Conservation (phyloP, 208 protist species). For the Tritrichomonas foetus region DNA sequence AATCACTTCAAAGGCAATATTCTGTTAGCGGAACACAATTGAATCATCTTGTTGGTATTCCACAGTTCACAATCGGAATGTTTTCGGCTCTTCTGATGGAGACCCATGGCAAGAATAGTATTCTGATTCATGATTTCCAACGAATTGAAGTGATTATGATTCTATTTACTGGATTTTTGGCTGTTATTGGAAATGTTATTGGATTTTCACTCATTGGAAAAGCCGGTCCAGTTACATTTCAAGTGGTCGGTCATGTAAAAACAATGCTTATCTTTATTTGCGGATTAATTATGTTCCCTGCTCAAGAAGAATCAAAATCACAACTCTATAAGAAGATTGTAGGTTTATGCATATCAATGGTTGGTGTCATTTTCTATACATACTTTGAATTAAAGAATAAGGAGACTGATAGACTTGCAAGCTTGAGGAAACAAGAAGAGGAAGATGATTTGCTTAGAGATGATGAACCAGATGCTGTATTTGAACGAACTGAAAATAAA, state of each 20-base stretch:
- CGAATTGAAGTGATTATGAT: background rate
- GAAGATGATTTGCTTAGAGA: too few species aligned
- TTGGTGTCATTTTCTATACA: background rate
- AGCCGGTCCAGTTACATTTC: constrained; percentile 47
- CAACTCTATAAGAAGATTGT: background rate
- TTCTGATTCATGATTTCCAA: background rate
- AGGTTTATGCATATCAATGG: background rate
- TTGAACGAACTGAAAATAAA: too few species aligned
- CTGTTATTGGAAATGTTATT: constrained; percentile 40
- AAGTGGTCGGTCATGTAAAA: constrained; percentile 48
- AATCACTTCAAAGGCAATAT: background rate
- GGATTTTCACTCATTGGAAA: constrained; percentile 45
- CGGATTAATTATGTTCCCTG: background rate
- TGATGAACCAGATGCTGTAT: too few species aligned
- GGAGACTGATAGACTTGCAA: too few species aligned
- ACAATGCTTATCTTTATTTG: constrained; percentile 44
- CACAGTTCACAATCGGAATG: background rate
- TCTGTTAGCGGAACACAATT: background rate
- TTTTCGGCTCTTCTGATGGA: background rate
- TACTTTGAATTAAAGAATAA: background rate
- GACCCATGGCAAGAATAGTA: background rate
- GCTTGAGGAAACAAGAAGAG: too few species aligned
- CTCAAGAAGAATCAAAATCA: background rate
- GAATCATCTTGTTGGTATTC: background rate
- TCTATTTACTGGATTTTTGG: constrained; percentile 37